Percentiles rank a stretch among this genome's conserved stretches.
Conservation (phyloP, 2,329 filamentous ascomycete species). For the Purpureocillium lavendulum region DNA sequence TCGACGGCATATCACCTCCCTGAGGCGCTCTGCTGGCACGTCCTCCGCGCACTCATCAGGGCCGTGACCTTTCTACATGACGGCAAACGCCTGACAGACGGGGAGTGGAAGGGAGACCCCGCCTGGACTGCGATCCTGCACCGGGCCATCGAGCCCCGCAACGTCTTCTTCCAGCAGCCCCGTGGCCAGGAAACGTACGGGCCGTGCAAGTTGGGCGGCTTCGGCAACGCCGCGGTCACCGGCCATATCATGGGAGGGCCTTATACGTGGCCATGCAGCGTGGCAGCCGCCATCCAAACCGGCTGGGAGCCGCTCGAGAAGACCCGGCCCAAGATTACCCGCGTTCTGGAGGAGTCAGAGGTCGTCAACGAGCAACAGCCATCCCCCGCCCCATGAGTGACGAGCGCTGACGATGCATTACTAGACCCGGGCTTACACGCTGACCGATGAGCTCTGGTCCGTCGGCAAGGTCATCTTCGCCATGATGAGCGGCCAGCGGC, state of each 20-base stretch:
- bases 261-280: neutral
- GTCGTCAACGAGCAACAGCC: neutral
- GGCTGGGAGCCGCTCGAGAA: conserved; percentile 8
- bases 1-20: conserved; percentile 29
- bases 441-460: conserved; percentile 26
- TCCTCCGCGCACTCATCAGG: conserved; percentile 36
- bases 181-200: conserved; percentile 41
- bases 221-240: conserved; percentile 30
- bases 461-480: conserved; percentile 28
- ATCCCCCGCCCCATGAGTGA: no score
- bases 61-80: conserved; percentile 46
- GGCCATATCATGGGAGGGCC: conserved; percentile 16
- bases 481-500: conserved; percentile 29
- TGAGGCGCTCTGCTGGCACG: conserved; percentile 48
- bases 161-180: conserved; percentile 42
- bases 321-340: conserved; percentile 4
- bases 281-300: conserved; percentile 8
- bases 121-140: conserved; percentile 47
- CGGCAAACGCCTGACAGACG: conserved; percentile 24
- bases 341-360: conserved; percentile 1
- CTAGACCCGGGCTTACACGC: conserved; percentile 23
- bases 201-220: conserved; percentile 44
- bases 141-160: conserved; percentile 34
- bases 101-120: conserved; percentile 17
- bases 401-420: conserved; percentile 6